Evolutionary conservation across 2,329 filamentous ascomycete species (phyloP).

Genomic region (Mariannaea elegans): DNA sequence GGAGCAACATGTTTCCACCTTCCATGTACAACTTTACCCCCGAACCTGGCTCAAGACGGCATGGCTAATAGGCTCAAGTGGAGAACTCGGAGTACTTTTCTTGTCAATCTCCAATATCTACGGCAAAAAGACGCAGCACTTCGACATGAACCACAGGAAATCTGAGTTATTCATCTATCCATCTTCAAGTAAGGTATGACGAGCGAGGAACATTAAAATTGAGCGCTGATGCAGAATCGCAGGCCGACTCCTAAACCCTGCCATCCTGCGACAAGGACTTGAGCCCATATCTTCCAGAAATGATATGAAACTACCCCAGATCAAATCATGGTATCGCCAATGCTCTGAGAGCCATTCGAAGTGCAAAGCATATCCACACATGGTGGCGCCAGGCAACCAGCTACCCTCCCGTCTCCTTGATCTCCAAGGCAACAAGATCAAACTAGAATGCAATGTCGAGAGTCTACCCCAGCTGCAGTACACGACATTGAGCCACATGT

Average conservation of each 20-base stretch:
- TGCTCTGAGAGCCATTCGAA: slow-evolving; percentile 7
- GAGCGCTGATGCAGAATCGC: too few relatives aligned
- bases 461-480: slow-evolving; percentile 2
- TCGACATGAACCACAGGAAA: too few relatives aligned
- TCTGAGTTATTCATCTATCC: slow-evolving; percentile 22
- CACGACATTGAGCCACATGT: slow-evolving; percentile 22
- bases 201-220: too few relatives aligned
- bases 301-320: not conserved
- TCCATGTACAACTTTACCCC: not conserved
- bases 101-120: not conserved
- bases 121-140: too few relatives aligned
- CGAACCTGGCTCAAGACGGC: not conserved
- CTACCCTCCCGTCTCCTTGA: slow-evolving; percentile 12
- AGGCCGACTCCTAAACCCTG: too few relatives aligned
- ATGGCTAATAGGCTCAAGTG: not conserved
- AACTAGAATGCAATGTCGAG: slow-evolving; percentile 1
- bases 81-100: not conserved
- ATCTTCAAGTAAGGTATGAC: slow-evolving; percentile 12
- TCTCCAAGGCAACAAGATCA: slow-evolving; percentile 10
- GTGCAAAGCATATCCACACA: slow-evolving; percentile 6
- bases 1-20: slow-evolving; percentile 1
- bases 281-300: slow-evolving; percentile 16
- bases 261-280: not conserved
- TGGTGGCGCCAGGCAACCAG: slow-evolving; percentile 12
- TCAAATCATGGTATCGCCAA: slow-evolving; percentile 2